Evolutionary conservation across 169 alveolate genomes (phyloP), one percentile per base, ranked within the genome.

Genomic region (Babesia divergens): DNA sequence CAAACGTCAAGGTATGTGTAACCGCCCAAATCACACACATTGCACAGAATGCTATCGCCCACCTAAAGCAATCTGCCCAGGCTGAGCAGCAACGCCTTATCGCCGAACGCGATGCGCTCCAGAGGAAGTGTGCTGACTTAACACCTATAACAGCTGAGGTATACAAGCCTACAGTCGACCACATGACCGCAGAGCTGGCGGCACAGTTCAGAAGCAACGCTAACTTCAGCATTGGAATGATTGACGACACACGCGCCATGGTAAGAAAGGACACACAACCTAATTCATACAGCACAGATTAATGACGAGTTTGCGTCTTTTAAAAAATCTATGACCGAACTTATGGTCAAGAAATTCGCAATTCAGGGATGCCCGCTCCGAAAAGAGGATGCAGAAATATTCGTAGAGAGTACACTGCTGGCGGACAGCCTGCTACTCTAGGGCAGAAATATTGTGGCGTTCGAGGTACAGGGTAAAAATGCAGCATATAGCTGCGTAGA

Each of bases 1-100:
- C 54, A 37, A 66, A 69, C 35, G 80, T 76, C 9, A 24, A 56
- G 81, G 85, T 76, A 34, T 9, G 72, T 49, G 6, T 31, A 2
- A 13, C 11, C 20, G 53, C 22, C 14, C 20, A 4, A 7, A 18
- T n/a, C 6, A n/a, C 14, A 8, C 8, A n/a, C 22, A 3, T 18
- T 29, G 8, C 50, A n/a, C 67, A 55, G 67, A 66, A 42, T 14
- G 67, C 72, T 3, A 62, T 62, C 5, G 56, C 72, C 8, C 56
- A 62, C 32, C 60, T 62, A 20, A 62, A 62, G 49, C 60, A 31
- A 3, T 62, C 72, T 1, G 8, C 56, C 18, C 47, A 62, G 47
- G 72, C 20, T 22, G 72, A 62, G 18, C 56, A 62, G 1, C 60
- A 62, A 8, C 22, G 72, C n/a, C 2, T 62, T 2, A 11, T 20